Percentiles rank a stretch among this genome's conserved stretches.
phyloP scores from a whole-genome alignment of 371 early-diverging fungal genomes.

The Gilbertella persicaria region DNA sequence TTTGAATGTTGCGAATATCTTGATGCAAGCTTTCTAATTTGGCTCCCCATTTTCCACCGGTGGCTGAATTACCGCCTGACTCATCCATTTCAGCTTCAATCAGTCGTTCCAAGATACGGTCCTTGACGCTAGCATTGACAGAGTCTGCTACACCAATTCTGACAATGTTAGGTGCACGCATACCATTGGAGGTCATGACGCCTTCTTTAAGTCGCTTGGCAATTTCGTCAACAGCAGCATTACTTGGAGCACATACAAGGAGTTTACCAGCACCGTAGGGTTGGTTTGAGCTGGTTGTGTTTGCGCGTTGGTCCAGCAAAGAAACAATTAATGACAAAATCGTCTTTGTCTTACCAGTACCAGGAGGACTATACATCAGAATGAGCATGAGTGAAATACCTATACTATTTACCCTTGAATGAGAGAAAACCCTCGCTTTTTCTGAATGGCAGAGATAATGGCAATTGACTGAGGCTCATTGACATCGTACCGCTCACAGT shows the following conservation, averaged over 20 bases:
- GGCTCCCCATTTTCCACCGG: slow-evolving; percentile 24
- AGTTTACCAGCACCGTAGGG: slow-evolving; percentile 47
- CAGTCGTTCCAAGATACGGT: slow-evolving; percentile 69
- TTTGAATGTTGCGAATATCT: slow-evolving; percentile 42
- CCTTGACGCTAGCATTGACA: slow-evolving; percentile 72
- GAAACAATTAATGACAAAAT: slow-evolving; percentile 84
- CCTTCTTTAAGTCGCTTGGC: slow-evolving; percentile 80
- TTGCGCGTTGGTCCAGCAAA: slow-evolving; percentile 54
- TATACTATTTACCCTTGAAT: slow-evolving; percentile 77
- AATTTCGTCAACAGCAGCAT: slow-evolving; percentile 98
- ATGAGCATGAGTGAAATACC: too few species aligned
- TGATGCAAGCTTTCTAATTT: slow-evolving; percentile 31
- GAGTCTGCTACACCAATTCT: slow-evolving; percentile 82
- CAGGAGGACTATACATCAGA: slow-evolving; percentile 89
- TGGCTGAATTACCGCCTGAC: slow-evolving; percentile 15
- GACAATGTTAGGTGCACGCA: slow-evolving; percentile 72
- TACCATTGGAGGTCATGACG: slow-evolving; percentile 55
- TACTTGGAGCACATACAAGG: slow-evolving; percentile 95
- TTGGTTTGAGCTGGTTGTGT: not conserved
- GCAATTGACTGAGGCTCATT: slow-evolving; percentile 93
- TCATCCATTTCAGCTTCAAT: slow-evolving; percentile 55
- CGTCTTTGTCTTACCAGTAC: slow-evolving; percentile 92
- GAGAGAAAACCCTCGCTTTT: slow-evolving; percentile 78
- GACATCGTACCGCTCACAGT: slow-evolving; percentile 67
- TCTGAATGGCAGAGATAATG: slow-evolving; percentile 69